Evolutionary conservation across 1,139 yeast species (phyloP), one percentile per base, ranked within the genome.

Genomic region (Debaryomyces nepalensis): DNA sequence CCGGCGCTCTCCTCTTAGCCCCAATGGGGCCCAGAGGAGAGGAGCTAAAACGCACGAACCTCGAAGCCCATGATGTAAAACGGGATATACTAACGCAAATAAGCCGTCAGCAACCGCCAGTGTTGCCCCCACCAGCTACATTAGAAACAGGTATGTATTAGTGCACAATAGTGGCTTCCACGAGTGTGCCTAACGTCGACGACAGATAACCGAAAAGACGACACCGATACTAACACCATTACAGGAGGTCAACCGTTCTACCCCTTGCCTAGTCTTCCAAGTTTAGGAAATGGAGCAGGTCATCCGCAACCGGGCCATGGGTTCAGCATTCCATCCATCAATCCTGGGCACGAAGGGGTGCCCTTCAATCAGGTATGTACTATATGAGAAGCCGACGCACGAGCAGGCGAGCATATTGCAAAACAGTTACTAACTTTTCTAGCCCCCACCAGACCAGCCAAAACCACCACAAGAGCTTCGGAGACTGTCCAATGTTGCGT

Each of bases 61-160:
- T n/a, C n/a, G n/a, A n/a, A n/a, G n/a, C n/a, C n/a, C n/a, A n/a
- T n/a, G n/a, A n/a, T n/a, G n/a, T n/a, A n/a, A n/a, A n/a, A n/a
- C 9, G 29, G 11, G 9, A 16, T 20, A 7, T 36, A 29, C 33
- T 36, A 40, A 37, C 38, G 21, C 19, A 18, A 57, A 42, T 37
- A 53, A 68, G 73, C 51, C 77, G 77, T 54, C 79, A 64, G 56
- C 73, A 69, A 45, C 78, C 80, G 10, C 79, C 82, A 6, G 79
- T 77, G 24, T 71, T 78, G 48, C 82, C 82, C 1, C 82, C 82
- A 7, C 81, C 82, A 8, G 77, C 80, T 12, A 69, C 77, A 31
- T 66, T 76, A 52, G 80, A 75, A 52, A 63, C 78, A 45, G 78
- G 78, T 64, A 68, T 54, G 71, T 70, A 51, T 37, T 29, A 16